phyloP scores from a whole-genome alignment of 805 yeast species.

The Alloascoidea africana region DNA sequence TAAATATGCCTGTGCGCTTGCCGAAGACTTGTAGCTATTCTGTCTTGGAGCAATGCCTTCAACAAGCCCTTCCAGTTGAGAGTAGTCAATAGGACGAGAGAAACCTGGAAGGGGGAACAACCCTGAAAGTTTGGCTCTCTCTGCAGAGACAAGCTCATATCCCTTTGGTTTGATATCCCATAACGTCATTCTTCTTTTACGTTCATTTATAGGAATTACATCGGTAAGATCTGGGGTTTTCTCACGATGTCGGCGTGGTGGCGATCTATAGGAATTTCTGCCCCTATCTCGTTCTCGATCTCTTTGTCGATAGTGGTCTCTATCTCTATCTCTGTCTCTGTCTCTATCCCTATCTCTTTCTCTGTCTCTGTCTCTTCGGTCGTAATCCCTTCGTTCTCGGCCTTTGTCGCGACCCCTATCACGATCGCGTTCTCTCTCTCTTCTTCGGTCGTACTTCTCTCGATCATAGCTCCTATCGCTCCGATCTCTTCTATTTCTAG shows the following conservation, averaged over 20 bases:
- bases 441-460: constrained; percentile 11
- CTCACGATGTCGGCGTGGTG: constrained; percentile 6
- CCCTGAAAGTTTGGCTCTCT: constrained; percentile 66
- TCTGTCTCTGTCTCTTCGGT: constrained; percentile 9
- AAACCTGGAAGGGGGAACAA: constrained; percentile 64
- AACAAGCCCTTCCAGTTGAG: constrained; percentile 17
- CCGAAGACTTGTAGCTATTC: constrained; percentile 8
- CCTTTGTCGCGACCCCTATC: constrained; percentile 8
- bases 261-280: constrained; percentile 1
- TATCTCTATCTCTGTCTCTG: constrained; percentile 8
- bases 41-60: constrained; percentile 17
- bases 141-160: constrained; percentile 59
- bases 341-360: constrained; percentile 9
- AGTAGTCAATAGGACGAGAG: constrained; percentile 21
- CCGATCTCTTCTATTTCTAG: constrained; percentile 6
- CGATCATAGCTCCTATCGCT: constrained; percentile 11
- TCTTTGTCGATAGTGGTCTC: constrained; percentile 6
- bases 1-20: constrained; percentile 8
- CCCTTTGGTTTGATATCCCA: constrained; percentile 70
- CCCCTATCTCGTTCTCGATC: constrained; percentile 9
- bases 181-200: constrained; percentile 32
- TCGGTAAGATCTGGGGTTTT: constrained; percentile 18
- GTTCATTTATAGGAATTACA: constrained; percentile 31
- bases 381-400: constrained; percentile 7
- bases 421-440: constrained; percentile 4